phyloP scores from a whole-genome alignment of 2,329 filamentous ascomycete species.

The Dryadomyces sulphureus region DNA sequence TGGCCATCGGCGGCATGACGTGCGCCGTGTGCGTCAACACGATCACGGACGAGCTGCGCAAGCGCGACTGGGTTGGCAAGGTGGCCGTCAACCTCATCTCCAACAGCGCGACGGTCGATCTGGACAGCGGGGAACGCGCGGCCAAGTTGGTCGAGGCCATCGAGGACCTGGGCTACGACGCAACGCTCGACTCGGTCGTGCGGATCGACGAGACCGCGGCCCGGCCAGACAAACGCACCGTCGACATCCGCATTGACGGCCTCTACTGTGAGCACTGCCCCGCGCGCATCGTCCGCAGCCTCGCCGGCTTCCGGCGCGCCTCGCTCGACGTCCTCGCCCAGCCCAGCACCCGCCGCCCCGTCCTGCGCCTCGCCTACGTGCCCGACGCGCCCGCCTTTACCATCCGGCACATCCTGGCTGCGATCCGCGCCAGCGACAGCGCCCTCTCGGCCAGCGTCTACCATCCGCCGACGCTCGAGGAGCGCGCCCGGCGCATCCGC shows the following conservation, averaged over 20 bases:
- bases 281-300: constrained; percentile 34
- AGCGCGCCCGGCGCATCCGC: constrained; percentile 61
- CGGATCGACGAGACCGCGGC: constrained; percentile 17
- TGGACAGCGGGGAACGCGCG: constrained; percentile 29
- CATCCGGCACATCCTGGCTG: constrained; percentile 55
- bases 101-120: constrained; percentile 50
- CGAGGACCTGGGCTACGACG: constrained; percentile 52
- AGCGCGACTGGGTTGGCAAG: constrained; percentile 41
- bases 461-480: constrained; percentile 70
- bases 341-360: constrained; percentile 46
- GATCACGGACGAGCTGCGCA: constrained; percentile 44
- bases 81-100: constrained; percentile 49
- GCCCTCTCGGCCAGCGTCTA: constrained; percentile 56
- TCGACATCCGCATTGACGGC: constrained; percentile 53
- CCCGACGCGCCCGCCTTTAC: constrained; percentile 57
- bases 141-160: constrained; percentile 36
- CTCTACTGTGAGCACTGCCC: constrained; percentile 66
- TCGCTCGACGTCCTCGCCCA: constrained; percentile 36
- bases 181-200: constrained; percentile 36
- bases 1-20: constrained; percentile 60
- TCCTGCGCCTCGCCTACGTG: constrained; percentile 55
- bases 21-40: constrained; percentile 54
- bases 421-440: constrained; percentile 51
- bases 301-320: constrained; percentile 35
- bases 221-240: constrained; percentile 29